A percentile compares a stretch with the other conserved stretches of the same genome.
phyloP scores from a whole-genome alignment of 2,329 filamentous ascomycete species.

The Cladosporium sp. region DNA sequence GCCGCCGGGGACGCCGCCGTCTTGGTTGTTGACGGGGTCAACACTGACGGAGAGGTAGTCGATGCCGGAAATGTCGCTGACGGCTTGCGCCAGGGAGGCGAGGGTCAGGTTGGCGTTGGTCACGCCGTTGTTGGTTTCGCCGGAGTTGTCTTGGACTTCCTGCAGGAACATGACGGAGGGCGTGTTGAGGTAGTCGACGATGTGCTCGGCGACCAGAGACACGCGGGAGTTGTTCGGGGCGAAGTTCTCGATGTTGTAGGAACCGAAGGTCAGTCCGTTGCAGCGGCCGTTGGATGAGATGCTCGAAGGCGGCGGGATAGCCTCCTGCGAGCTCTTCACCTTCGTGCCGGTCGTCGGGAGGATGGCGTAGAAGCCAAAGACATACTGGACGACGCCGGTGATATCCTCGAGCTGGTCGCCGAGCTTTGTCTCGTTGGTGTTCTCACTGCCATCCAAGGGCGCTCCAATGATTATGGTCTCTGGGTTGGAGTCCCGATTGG shows the following conservation, averaged over 20 bases:
- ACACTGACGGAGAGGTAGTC: slow-evolving; percentile 57
- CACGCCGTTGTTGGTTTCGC: slow-evolving; percentile 54
- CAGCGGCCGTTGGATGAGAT: slow-evolving; percentile 53
- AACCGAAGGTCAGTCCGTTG: slow-evolving; percentile 54
- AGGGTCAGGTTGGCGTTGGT: slow-evolving; percentile 55
- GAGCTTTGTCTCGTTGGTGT: slow-evolving; percentile 54
- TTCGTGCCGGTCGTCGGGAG: slow-evolving; percentile 56
- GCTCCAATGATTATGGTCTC: slow-evolving; percentile 60
- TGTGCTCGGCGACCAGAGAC: slow-evolving; percentile 55
- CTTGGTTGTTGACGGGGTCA: slow-evolving; percentile 51
- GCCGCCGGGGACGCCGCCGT: slow-evolving; percentile 62
- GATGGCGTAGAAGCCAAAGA: slow-evolving; percentile 64
- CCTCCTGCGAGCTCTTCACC: slow-evolving; percentile 34
- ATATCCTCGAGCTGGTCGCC: slow-evolving; percentile 61
- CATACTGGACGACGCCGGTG: slow-evolving; percentile 60
- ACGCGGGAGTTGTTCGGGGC: slow-evolving; percentile 51
- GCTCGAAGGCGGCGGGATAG: slow-evolving; percentile 44
- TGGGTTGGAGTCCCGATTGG: slow-evolving; percentile 59
- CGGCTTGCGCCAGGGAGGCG: slow-evolving; percentile 47
- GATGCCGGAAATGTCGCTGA: slow-evolving; percentile 44
- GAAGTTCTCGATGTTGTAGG: slow-evolving; percentile 50
- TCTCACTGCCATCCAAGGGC: slow-evolving; percentile 59
- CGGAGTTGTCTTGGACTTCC: slow-evolving; percentile 64
- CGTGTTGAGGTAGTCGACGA: slow-evolving; percentile 56
- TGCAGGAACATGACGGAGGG: slow-evolving; percentile 64